These are phyloP conservation scores for Coniochaeta sp. DNA, from an alignment of 2,329 filamentous ascomycete species.

Conservation along the genomic window DNA sequence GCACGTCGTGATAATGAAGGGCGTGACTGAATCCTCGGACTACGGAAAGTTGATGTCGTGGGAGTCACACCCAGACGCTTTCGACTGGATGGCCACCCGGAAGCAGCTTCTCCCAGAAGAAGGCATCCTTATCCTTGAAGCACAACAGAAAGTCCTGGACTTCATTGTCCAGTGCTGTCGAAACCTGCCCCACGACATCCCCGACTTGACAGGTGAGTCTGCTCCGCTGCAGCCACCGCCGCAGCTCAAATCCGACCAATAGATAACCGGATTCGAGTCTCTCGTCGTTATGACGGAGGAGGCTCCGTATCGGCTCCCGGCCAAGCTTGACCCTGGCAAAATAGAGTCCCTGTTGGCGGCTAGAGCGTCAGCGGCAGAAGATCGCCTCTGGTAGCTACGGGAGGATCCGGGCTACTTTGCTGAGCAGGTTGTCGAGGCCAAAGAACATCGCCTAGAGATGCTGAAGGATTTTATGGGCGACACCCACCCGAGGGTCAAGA, in stretches of 20 bases:
- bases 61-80: slow-evolving; percentile 26
- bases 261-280: slow-evolving; percentile 25
- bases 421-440: slow-evolving; percentile 29
- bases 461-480: slow-evolving; percentile 30
- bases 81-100: slow-evolving; percentile 23
- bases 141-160: slow-evolving; percentile 35
- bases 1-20: slow-evolving; percentile 27
- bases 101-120: slow-evolving; percentile 34
- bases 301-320: slow-evolving; percentile 44
- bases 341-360: slow-evolving; percentile 37
- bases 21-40: slow-evolving; percentile 13
- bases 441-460: slow-evolving; percentile 38
- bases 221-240: slow-evolving; percentile 30
- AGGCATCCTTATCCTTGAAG: slow-evolving; percentile 42
- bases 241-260: slow-evolving; percentile 16
- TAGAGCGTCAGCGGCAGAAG: slow-evolving; percentile 33
- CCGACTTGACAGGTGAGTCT: slow-evolving; percentile 17
- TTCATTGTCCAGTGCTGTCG: slow-evolving; percentile 43
- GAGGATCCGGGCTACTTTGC: slow-evolving; percentile 54
- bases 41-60: slow-evolving; percentile 29
- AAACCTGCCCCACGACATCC: slow-evolving; percentile 44
- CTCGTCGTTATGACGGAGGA: slow-evolving; percentile 35
- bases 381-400: slow-evolving; percentile 47
- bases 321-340: slow-evolving; percentile 33
- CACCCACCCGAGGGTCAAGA: slow-evolving; percentile 16